Conservation (phyloP, 2,329 filamentous ascomycete species). For the Colletotrichum sansevieriae region DNA sequence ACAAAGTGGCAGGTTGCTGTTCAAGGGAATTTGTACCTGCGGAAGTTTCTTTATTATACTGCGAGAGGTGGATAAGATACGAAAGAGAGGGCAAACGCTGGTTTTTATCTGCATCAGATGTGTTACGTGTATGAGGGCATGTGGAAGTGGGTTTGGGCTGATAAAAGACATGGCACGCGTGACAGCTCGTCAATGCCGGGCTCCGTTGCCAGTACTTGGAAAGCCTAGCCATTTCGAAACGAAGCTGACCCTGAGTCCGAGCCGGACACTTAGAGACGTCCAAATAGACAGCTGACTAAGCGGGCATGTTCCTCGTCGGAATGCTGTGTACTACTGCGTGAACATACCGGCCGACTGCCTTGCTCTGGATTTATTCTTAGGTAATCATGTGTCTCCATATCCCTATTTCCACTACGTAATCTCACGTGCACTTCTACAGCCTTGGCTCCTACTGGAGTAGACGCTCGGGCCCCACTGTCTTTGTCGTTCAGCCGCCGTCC, state of each 20-base stretch:
- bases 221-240: conserved; percentile 3
- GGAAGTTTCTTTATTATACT: no score
- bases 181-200: conserved; percentile 1
- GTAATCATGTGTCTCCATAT: no score
- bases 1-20: no score
- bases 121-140: neutral
- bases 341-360: no score
- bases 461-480: neutral
- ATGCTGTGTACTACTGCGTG: no score
- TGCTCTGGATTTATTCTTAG: no score
- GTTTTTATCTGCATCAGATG: neutral
- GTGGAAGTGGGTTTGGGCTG: conserved; percentile 4
- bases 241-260: neutral
- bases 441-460: no score
- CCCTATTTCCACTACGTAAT: no score
- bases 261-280: neutral
- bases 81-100: neutral
- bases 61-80: neutral
- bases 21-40: no score
- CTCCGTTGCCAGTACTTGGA: neutral
- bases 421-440: neutral
- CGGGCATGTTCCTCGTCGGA: no score
- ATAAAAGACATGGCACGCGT: conserved; percentile 13
- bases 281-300: no score
- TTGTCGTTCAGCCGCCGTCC: neutral